A percentile compares a stretch with the other conserved stretches of the same genome.
Evolutionary conservation across 1,139 yeast species (phyloP).

Genomic region (Geotrichum klebahnii): DNA sequence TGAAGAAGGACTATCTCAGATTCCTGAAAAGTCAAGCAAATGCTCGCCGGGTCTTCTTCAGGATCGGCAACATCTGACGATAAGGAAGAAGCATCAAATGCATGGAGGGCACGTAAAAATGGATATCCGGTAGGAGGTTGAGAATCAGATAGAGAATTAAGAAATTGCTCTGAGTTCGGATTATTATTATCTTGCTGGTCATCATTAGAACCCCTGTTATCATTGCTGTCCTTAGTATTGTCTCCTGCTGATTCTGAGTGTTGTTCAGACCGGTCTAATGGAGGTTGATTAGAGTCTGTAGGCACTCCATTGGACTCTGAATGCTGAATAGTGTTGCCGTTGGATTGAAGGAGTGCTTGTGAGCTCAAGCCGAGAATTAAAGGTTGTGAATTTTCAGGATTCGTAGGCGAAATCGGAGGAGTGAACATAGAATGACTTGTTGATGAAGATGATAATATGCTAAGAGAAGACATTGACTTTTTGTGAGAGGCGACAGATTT

Average conservation of each 20-base stretch:
- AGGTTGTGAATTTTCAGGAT: neutral
- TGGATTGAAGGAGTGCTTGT: neutral
- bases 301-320: conserved; percentile 1
- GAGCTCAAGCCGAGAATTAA: too few relatives aligned
- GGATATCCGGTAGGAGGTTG: conserved; percentile 28
- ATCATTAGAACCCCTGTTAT: neutral
- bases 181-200: conserved; percentile 1
- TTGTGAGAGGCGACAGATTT: neutral
- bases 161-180: conserved; percentile 6
- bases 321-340: neutral
- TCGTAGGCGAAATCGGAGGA: neutral
- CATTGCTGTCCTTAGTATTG: neutral
- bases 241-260: neutral
- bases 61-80: conserved; percentile 38
- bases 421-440: neutral
- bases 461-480: neutral
- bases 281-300: neutral
- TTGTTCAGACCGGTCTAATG: neutral
- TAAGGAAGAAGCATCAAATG: conserved; percentile 68
- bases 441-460: neutral
- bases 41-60: conserved; percentile 55
- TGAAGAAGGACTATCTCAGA: conserved; percentile 84
- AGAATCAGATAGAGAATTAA: conserved; percentile 4
- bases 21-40: conserved; percentile 77
- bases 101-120: conserved; percentile 58